phyloP scores from a whole-genome alignment of 78 protist genomes.

The Mastigamoeba balamuthi region DNA sequence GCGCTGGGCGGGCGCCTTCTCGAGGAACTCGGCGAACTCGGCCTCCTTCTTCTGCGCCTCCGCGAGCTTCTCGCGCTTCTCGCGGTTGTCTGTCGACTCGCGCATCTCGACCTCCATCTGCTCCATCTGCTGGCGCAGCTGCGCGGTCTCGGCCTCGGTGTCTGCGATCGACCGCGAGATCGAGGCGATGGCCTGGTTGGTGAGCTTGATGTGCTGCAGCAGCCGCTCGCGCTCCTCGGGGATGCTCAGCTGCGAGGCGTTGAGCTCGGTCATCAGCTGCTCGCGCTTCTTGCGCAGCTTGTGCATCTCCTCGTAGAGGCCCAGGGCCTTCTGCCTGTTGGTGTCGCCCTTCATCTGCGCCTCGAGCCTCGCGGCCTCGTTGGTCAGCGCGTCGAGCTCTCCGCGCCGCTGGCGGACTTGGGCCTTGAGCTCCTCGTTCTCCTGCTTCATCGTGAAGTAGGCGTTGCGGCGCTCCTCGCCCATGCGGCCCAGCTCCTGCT shows the following conservation, averaged over 20 bases:
- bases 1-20: neutral
- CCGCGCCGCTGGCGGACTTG: neutral
- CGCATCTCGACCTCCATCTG: neutral
- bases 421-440: neutral
- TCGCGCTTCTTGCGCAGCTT: neutral
- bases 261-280: neutral
- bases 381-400: neutral
- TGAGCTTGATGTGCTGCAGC: neutral
- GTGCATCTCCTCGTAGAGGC: neutral
- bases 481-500: neutral
- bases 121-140: neutral
- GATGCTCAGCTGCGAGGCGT: neutral
- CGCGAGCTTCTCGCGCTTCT: neutral
- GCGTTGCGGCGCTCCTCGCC: neutral
- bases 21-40: neutral
- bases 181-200: too few species aligned
- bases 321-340: neutral
- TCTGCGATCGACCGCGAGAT: too few species aligned
- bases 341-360: neutral
- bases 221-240: neutral
- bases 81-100: neutral
- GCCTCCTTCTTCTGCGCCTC: neutral
- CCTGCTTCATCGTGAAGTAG: neutral
- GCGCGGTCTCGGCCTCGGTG: too few species aligned
- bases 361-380: neutral